Evolutionary conservation across 2,329 filamentous ascomycete genomes (phyloP), one percentile per base, ranked within the genome.

Genomic region (Penicillium nordicum): DNA sequence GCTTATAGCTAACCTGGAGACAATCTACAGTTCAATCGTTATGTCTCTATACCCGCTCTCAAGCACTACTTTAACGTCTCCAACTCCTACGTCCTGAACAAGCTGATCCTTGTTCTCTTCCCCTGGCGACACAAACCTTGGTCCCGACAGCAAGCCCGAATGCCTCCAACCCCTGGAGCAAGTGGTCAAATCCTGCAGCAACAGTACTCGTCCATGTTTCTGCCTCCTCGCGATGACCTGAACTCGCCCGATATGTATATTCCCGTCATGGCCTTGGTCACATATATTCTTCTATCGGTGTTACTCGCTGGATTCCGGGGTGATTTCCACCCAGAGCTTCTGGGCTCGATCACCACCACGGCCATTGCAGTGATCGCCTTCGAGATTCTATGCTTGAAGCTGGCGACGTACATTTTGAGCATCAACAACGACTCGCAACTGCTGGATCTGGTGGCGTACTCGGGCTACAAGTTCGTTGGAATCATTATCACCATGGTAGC

Each of bases 211-310:
- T 79, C 77, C 55, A 78, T 76, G 70, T 99, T 94, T 76, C 83
- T 97, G 8, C 91, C 94, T 5, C 94, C 94, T 2, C 84, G 94
- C 62, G 93, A 99, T 74, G 94, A 99, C 71, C 82, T 97, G 75
- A 99, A 99, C 77, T 95, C 91, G 63, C 94, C 95, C 16, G 94
- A 99, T 77, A 97, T 99, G 92, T 99, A 99, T 78, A 99, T 99
- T 67, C 92, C 92, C 57, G 88, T 95, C 69, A 99, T 99, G 94
- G 93, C 94, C 1, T 81, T 99, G 51, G 92, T 97, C 45, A 99
- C 94, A 25, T 99, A 99, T 75, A 96, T 99, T 63, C 87, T 99
- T 34, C 84, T 99, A 11, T 95, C 90, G 5, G 94, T 93, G 0
- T 82, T 97, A 41, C 82, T 99, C 53, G 93, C 93, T 9, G 94